A percentile compares a stretch with the other conserved stretches of the same genome.
Conservation (phyloP, 768 basidiomycete genomes). For the Russula brevipes region DNA sequence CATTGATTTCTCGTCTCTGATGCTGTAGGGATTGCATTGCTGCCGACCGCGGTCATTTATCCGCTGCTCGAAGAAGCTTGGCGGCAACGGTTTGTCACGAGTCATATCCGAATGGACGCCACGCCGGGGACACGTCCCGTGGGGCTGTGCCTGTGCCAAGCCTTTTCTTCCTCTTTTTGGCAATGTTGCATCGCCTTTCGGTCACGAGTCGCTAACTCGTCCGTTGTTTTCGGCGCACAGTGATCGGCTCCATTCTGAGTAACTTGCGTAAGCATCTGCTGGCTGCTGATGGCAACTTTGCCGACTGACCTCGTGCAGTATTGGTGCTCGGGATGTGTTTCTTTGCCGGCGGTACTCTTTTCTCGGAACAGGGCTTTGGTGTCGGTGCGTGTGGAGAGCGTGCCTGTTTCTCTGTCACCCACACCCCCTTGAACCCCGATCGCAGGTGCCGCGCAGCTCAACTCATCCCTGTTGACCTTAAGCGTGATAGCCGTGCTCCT, state of each 20-base stretch:
- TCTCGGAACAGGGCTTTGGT: conserved; percentile 76
- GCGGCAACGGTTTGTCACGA: not conserved
- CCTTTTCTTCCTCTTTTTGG: not conserved
- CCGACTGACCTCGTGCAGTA: conserved; percentile 37
- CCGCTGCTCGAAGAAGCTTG: not conserved
- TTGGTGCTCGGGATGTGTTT: conserved; percentile 85
- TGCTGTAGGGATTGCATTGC: no score
- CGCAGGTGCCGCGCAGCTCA: conserved; percentile 57
- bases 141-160: not conserved
- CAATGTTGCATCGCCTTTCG: not conserved
- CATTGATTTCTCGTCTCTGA: not conserved
- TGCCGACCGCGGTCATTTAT: not conserved
- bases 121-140: not conserved
- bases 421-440: not conserved
- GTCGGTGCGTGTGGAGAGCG: conserved; percentile 45
- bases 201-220: conserved; percentile 4
- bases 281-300: not conserved
- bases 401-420: not conserved
- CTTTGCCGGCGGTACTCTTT: conserved; percentile 75
- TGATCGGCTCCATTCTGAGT: conserved; percentile 45
- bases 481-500: conserved; percentile 77
- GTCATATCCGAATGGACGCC: not conserved
- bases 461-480: conserved; percentile 68
- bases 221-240: conserved; percentile 23
- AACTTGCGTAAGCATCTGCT: conserved; percentile 36